phyloP scores from a whole-genome alignment of 352 stramenopile species.

The Globisporangium rhizosaccharum region DNA sequence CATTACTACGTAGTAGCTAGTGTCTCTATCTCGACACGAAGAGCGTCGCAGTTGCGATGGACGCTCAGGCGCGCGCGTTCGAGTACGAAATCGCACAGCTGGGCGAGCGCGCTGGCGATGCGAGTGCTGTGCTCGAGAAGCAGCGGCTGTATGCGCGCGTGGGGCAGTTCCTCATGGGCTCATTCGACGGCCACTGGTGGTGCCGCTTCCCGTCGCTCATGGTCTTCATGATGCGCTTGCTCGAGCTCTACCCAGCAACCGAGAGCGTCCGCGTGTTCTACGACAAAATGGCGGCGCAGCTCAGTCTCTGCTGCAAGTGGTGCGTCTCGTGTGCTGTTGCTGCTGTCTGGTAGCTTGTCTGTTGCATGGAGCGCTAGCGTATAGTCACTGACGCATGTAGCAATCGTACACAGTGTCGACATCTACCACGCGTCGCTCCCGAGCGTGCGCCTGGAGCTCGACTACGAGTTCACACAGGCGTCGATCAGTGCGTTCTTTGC shows the following conservation, averaged over 20 bases:
- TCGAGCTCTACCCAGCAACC: conserved; percentile 67
- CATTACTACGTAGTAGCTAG: too few relatives aligned
- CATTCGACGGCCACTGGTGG: conserved; percentile 74
- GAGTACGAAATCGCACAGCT: conserved; percentile 37
- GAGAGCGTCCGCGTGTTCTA: conserved; percentile 75
- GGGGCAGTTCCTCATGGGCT: conserved; percentile 71
- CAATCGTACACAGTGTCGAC: conserved; percentile 50
- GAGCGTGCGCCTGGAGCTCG: conserved; percentile 64
- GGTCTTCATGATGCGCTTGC: conserved; percentile 84
- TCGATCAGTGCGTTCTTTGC: conserved; percentile 77
- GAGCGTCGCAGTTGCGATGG: conserved; percentile 7
- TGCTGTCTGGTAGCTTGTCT: neutral
- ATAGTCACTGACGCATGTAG: neutral
- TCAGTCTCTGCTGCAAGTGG: conserved; percentile 63
- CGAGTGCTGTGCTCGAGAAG: conserved; percentile 40
- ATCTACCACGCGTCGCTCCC: conserved; percentile 77
- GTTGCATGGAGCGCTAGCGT: neutral
- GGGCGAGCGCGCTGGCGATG: conserved; percentile 12
- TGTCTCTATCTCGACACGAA: too few relatives aligned
- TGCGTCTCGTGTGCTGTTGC: conserved; percentile 13
- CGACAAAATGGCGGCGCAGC: conserved; percentile 61
- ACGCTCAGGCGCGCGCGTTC: conserved; percentile 24
- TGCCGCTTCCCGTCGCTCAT: conserved; percentile 75
- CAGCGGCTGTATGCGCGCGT: conserved; percentile 73
- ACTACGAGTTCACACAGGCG: conserved; percentile 66